Conservation (phyloP, 2,329 filamentous ascomycete species). For the Parafenestella ontariensis region DNA sequence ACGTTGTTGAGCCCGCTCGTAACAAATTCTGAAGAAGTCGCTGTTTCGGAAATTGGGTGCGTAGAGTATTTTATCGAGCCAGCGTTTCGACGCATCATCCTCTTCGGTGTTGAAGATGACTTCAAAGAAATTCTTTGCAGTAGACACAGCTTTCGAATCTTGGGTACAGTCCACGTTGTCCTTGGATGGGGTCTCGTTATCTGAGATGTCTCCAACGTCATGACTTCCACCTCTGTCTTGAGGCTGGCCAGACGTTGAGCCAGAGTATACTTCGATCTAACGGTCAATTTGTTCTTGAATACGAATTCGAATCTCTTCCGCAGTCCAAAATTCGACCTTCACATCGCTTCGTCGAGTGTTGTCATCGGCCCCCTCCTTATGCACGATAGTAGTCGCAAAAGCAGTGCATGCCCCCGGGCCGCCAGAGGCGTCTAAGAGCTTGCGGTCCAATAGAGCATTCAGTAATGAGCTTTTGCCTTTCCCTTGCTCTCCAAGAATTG, state of each 20-base stretch:
- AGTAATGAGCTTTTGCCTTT: slow-evolving; percentile 16
- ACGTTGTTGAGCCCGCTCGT: not conserved
- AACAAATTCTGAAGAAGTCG: slow-evolving; percentile 2
- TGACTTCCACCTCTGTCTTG: not conserved
- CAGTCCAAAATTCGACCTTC: slow-evolving; percentile 1
- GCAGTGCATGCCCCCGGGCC: slow-evolving; percentile 13
- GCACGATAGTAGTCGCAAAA: slow-evolving; percentile 3
- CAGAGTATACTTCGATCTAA: slow-evolving; percentile 4
- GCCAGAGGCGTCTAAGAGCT: slow-evolving; percentile 8
- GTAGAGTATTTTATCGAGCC: slow-evolving; percentile 6
- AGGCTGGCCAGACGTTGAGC: not conserved
- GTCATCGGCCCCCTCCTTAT: slow-evolving; percentile 13
- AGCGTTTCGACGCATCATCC: not conserved
- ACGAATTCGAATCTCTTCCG: not conserved
- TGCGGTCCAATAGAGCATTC: slow-evolving; percentile 16
- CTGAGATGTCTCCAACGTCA: not conserved
- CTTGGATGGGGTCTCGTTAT: not conserved
- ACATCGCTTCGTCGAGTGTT: slow-evolving; percentile 12
- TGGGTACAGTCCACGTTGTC: not conserved
- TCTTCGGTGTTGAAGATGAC: slow-evolving; percentile 13
- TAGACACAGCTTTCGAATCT: not conserved
- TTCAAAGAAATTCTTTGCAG: slow-evolving; percentile 15
- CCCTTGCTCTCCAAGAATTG: slow-evolving; percentile 19
- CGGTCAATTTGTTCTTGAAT: slow-evolving; percentile 9
- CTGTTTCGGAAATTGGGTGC: slow-evolving; percentile 1